Conservation (phyloP, 2,329 filamentous ascomycete genomes). For the Alternaria triticimaculans region DNA sequence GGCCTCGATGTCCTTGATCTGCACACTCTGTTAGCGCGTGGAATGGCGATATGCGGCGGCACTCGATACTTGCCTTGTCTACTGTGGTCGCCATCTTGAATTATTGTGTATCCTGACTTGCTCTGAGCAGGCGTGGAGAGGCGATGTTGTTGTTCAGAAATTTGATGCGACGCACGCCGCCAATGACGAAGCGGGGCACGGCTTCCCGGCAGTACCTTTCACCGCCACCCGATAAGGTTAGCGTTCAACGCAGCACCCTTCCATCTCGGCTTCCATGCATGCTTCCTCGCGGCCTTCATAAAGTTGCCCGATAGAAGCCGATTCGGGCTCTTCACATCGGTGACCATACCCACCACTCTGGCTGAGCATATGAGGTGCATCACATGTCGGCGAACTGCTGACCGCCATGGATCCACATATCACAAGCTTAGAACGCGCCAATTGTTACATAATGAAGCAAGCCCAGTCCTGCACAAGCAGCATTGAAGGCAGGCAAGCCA, state of each 20-base stretch:
- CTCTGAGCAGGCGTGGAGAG: constrained; percentile 1
- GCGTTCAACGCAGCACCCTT: constrained; percentile 6
- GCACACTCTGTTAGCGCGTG: constrained; percentile 38
- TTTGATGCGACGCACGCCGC: constrained; percentile 34
- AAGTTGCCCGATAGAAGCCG: constrained; percentile 37
- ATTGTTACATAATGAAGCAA: constrained; percentile 40
- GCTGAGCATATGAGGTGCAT: constrained; percentile 9
- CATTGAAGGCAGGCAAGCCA: background rate
- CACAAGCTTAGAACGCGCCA: constrained; percentile 23
- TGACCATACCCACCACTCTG: constrained; percentile 7
- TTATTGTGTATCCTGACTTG: constrained; percentile 11
- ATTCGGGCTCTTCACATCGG: constrained; percentile 3
- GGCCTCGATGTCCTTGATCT: constrained; percentile 97
- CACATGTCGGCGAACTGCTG: constrained; percentile 20
- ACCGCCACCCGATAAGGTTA: constrained; percentile 12
- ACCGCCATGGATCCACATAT: constrained; percentile 23
- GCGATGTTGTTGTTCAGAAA: constrained; percentile 31
- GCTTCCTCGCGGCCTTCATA: constrained; percentile 14
- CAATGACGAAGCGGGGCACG: constrained; percentile 38
- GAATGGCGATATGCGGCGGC: constrained; percentile 34
- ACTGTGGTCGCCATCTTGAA: constrained; percentile 92
- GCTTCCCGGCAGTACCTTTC: constrained; percentile 21
- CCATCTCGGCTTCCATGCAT: constrained; percentile 11
- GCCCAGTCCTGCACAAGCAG: constrained; percentile 12
- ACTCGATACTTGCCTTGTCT: constrained; percentile 74